Base-by-base conservation (phyloP, 108 stramenopile genomes). In the Cylindrotheca closterium region DNA sequence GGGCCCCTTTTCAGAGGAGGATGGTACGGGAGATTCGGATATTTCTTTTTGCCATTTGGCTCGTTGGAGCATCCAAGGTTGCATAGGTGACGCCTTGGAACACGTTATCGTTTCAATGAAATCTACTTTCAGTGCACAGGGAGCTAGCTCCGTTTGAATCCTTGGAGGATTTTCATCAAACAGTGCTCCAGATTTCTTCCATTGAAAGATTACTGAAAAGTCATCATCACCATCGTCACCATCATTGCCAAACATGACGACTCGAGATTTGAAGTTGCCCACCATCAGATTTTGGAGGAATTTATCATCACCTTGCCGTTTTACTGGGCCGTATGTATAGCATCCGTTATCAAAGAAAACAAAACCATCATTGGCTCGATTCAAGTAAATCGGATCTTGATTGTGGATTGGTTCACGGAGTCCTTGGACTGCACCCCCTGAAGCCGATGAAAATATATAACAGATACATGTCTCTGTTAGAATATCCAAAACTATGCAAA, bases 361-460 rank as follows among this genome's bases (percentile, higher is more conserved):
- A 74, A 88, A 88, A 10, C 87, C 87, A 52, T 82, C 87, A 76
- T 88, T 80, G 45, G 83, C 79, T 47, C 84, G 67, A 56, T 88
- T 88, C 37, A 73, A 77, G 51, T 85, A 85, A 10, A 60, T 65
- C 28, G 67, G 30, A 42, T 78, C 51, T 56, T 60, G 51, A 3
- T 51, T n/a, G n/a, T 58, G 18, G 19, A 28, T 42, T 45, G 27
- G 49, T 27, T 87, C 86, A 48, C 79, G 68, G 21, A 88, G 73
- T 2, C 87, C 87, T 62, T 88, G 87, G 1, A 88, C 78, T 32
- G 87, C 87, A 30, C 87, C 87, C 22, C 37, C 37, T 42, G 37
- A 15, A 7, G 15, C 37, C 37, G 37, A 42, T 42, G 37, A 42
- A 42, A 15, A 15, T n/a, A n/a, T n/a, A n/a, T n/a, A n/a, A n/a